A percentile compares a stretch with the other conserved stretches of the same genome.
These are phyloP conservation scores for Penicillium nordicum DNA, from an alignment of 2,329 filamentous ascomycete genomes.

Conservation along the genomic window DNA sequence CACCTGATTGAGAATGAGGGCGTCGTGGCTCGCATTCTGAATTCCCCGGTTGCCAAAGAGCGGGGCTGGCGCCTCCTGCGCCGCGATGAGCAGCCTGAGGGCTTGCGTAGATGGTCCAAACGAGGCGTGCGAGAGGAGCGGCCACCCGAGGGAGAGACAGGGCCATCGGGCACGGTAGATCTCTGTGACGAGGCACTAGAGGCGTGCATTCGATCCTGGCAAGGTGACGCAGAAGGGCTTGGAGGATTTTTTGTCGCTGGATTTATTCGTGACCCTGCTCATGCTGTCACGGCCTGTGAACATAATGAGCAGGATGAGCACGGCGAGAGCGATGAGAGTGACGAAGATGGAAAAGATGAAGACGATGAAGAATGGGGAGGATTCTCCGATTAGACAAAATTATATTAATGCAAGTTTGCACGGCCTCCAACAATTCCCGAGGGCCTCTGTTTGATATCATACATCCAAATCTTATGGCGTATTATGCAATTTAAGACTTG, in stretches of 20 bases:
- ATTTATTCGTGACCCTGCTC: constrained; percentile 63
- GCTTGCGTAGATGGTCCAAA: constrained; percentile 72
- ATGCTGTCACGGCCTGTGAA: constrained; percentile 19
- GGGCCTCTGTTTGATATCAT: constrained; percentile 1
- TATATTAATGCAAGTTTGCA: neutral
- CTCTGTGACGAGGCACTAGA: constrained; percentile 55
- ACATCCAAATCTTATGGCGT: neutral
- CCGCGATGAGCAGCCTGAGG: constrained; percentile 69
- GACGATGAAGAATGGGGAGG: constrained; percentile 46
- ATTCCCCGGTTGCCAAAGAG: constrained; percentile 61
- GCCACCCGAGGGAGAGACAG: constrained; percentile 3
- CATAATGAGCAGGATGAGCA: constrained; percentile 25
- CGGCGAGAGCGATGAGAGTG: constrained; percentile 4
- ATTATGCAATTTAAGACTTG: neutral
- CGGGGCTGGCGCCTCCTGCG: constrained; percentile 75
- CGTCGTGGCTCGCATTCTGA: constrained; percentile 71
- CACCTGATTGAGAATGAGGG: constrained; percentile 84
- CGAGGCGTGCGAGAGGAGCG: constrained; percentile 54
- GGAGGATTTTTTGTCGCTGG: constrained; percentile 97
- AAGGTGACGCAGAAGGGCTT: constrained; percentile 74
- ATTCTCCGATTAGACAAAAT: constrained; percentile 38
- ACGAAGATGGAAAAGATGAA: constrained; percentile 21
- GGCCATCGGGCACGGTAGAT: constrained; percentile 17
- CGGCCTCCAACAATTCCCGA: neutral
- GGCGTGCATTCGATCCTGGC: constrained; percentile 76